Percentiles rank a stretch among this genome's conserved stretches.
Conservation (phyloP, 2,329 filamentous ascomycete species). For the Nemania abortiva region DNA sequence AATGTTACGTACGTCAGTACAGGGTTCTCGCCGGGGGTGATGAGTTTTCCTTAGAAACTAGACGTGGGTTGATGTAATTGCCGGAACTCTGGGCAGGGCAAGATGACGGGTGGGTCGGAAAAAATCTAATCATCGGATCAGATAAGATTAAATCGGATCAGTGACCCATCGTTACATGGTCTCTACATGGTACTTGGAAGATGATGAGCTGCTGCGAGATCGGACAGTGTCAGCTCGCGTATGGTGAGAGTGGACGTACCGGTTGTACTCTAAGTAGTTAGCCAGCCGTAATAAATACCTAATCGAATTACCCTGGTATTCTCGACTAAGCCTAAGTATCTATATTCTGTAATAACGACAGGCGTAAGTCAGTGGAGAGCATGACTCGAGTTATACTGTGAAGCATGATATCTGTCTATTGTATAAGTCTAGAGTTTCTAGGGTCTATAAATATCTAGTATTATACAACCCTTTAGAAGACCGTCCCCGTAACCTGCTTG, state of each 20-base stretch:
- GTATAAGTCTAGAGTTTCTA: not conserved
- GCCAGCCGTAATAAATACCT: not conserved
- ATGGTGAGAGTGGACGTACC: not conserved
- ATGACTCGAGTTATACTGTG: not conserved
- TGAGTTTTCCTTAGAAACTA: slow-evolving; percentile 12
- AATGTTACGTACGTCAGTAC: slow-evolving; percentile 2
- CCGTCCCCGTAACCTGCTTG: slow-evolving; percentile 52
- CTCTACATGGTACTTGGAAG: not conserved
- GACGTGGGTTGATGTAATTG: slow-evolving; percentile 1
- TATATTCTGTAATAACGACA: not conserved
- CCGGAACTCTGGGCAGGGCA: slow-evolving; percentile 3
- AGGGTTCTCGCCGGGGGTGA: not conserved
- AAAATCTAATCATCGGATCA: slow-evolving; percentile 52
- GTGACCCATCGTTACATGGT: slow-evolving; percentile 35
- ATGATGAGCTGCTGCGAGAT: slow-evolving; percentile 41
- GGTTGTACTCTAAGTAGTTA: slow-evolving; percentile 23
- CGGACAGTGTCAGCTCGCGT: slow-evolving; percentile 38
- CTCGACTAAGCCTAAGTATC: not conserved
- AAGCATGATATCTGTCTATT: not conserved
- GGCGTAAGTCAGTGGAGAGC: not conserved
- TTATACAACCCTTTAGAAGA: slow-evolving; percentile 43
- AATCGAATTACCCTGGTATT: not conserved
- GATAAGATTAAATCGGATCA: slow-evolving; percentile 49
- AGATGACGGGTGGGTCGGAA: slow-evolving; percentile 38
- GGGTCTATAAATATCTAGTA: slow-evolving; percentile 3